Evolutionary conservation across 257 asterid genomes (phyloP).

Genomic region (Solanum piurae): DNA sequence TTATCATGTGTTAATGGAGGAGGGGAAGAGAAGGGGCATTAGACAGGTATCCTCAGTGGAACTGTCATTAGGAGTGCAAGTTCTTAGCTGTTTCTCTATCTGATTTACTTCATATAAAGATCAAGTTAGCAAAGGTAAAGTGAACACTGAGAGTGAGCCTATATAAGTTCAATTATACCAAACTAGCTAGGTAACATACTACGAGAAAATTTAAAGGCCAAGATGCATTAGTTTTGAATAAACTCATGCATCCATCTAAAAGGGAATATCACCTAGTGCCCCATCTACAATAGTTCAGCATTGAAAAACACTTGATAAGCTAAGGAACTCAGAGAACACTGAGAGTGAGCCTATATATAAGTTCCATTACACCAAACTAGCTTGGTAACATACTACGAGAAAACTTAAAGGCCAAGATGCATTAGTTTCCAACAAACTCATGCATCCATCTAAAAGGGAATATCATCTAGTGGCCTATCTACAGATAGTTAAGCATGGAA

Average conservation of each 20-base stretch:
- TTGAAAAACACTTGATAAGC: neutral
- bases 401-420: neutral
- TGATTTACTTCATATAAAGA: neutral
- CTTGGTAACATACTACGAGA: neutral
- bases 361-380: neutral
- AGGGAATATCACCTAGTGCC: neutral
- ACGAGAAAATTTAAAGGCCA: neutral
- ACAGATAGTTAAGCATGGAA: neutral
- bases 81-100: neutral
- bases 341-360: neutral
- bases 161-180: neutral
- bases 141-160: neutral
- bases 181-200: neutral
- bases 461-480: neutral
- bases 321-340: neutral
- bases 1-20: neutral
- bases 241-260: neutral
- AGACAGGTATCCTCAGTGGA: neutral
- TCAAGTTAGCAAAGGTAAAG: neutral
- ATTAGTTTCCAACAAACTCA: neutral
- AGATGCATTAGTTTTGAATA: neutral
- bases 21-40: neutral
- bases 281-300: neutral
- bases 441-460: neutral
- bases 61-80: neutral